Evolutionary conservation across 1,284 basidiomycete genomes (phyloP), one percentile per base, ranked within the genome.

Genomic region (Ceratobasidium theobromae): DNA sequence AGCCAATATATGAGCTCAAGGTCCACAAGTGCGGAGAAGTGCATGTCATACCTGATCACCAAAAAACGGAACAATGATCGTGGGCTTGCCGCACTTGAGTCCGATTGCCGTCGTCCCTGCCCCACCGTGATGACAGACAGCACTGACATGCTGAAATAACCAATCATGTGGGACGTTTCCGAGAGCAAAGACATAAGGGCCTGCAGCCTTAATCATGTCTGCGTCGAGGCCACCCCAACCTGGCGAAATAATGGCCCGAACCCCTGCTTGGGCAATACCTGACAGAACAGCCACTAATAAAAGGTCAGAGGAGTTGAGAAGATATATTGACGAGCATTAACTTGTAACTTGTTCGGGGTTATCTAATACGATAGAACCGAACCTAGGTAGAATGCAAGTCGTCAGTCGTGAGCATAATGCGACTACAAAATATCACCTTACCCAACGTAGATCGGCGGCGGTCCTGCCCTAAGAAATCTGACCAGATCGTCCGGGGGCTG

Each of bases 111-210:
- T 84, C 0, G 86, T 88, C 0, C 57, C 62, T 23, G 87, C 86
- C 2, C 86, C 86, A 5, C 86, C 87, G 71, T 88, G 86, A 72
- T 88, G 86, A 16, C 85, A 83, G 0, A 87, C 85, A 0, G 85
- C 85, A 23, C 81, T 75, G 0, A 88, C 85, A 9, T 84, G 75
- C 41, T 81, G 81, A 70, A 88, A 88, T 3, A 89, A 76, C 86
- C 86, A 89, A 73, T 88, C 86, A 72, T 88, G 86, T 0, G 86
- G 86, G 0, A 88, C 80, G 67, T 83, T 83, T 21, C 80, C 84
- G 16, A 87, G 78, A 41, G 86, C 83, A 74, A 85, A 85, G 14
- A 88, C 77, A 67, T 84, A 78, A 0, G 80, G 71, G 3, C 83
- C 81, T 8, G 49, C 62, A 2, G 35, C 46, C 16, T 82, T 81